Evolutionary conservation across 2,329 filamentous ascomycete genomes (phyloP).

Genomic region (Dactylellina sp.): DNA sequence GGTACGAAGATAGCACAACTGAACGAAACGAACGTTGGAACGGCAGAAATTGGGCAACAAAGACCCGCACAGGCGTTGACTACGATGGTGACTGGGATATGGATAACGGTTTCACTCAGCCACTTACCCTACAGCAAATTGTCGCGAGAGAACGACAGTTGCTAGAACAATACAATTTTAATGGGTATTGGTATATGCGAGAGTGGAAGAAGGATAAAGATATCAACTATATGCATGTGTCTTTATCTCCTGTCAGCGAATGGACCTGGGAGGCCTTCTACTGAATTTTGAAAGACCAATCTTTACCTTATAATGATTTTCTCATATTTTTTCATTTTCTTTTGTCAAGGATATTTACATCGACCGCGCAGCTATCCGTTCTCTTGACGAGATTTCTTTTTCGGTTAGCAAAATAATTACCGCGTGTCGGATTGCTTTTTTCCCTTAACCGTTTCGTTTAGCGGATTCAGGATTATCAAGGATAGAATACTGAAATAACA

Average conservation of each 20-base stretch:
- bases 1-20: conserved; percentile 36
- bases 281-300: conserved; percentile 1
- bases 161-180: conserved; percentile 23
- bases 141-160: conserved; percentile 27
- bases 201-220: conserved; percentile 34
- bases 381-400: too few species aligned
- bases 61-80: conserved; percentile 24
- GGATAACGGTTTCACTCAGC: conserved; percentile 36
- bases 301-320: not conserved
- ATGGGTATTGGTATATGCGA: conserved; percentile 50
- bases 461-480: too few species aligned
- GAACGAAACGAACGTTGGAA: conserved; percentile 53
- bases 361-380: too few species aligned
- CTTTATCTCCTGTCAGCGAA: conserved; percentile 41
- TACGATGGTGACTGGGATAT: conserved; percentile 53
- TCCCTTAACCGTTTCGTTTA: too few species aligned
- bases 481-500: too few species aligned
- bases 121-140: conserved; percentile 32
- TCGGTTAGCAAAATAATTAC: too few species aligned
- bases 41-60: conserved; percentile 15
- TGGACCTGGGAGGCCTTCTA: conserved; percentile 52
- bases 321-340: not conserved
- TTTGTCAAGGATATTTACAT: too few species aligned
- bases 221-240: conserved; percentile 28
- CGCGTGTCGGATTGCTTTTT: too few species aligned